These are phyloP conservation scores for Tilletia setariae DNA, from an alignment of 1,284 basidiomycete species.

Conservation along the genomic window DNA sequence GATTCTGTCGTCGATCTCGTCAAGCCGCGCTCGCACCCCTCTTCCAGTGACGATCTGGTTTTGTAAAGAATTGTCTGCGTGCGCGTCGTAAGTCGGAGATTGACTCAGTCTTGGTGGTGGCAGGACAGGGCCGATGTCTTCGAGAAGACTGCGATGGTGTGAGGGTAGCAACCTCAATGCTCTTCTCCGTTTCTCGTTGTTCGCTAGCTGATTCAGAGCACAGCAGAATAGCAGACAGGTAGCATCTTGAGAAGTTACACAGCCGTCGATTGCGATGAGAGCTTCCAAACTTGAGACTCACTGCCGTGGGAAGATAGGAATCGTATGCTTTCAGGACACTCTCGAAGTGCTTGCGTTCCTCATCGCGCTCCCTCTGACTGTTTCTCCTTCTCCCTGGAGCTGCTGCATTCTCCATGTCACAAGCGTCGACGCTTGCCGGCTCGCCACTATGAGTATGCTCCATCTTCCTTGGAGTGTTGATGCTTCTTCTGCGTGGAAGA, in stretches of 20 bases:
- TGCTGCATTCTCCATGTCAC: constrained; percentile 5
- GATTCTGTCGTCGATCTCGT: constrained; percentile 53
- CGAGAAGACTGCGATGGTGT: constrained; percentile 42
- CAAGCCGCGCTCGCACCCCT: constrained; percentile 39
- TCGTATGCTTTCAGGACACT: constrained; percentile 46
- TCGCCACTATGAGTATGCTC: no score
- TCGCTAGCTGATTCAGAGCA: constrained; percentile 26
- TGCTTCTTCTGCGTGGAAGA: no score
- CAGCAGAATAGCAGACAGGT: not conserved
- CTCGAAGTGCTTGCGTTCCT: constrained; percentile 44
- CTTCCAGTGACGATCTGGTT: constrained; percentile 7
- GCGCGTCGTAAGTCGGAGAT: not conserved
- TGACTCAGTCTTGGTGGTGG: constrained; percentile 28
- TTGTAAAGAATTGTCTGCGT: not conserved
- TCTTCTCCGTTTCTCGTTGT: constrained; percentile 41
- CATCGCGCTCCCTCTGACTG: not conserved
- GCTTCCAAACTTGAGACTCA: constrained; percentile 12
- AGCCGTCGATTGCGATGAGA: not conserved
- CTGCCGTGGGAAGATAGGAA: constrained; percentile 47
- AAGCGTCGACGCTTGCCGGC: not conserved
- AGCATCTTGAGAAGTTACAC: constrained; percentile 8
- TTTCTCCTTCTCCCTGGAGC: not conserved
- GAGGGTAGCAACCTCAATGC: constrained; percentile 41
- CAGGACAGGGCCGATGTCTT: constrained; percentile 27
- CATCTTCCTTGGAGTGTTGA: no score